These are phyloP conservation scores for Colletotrichum tofieldiae DNA, from an alignment of 2,329 filamentous ascomycete species.

Conservation along the genomic window DNA sequence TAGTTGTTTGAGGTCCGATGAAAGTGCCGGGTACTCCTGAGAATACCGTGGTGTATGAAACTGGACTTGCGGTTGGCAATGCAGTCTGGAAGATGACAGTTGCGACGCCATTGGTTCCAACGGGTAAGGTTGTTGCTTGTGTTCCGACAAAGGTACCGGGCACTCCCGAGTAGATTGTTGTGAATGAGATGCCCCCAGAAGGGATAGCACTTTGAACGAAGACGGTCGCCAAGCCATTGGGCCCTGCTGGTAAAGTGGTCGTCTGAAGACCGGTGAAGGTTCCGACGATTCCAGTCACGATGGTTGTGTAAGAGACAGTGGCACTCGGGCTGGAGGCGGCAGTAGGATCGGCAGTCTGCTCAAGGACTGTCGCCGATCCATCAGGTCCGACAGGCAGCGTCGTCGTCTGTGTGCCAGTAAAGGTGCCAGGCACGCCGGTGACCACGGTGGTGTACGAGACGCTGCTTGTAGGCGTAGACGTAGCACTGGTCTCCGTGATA, in stretches of 20 bases:
- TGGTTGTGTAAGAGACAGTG: not conserved
- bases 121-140: conserved; percentile 11
- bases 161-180: conserved; percentile 13
- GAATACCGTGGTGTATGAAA: conserved; percentile 15
- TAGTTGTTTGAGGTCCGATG: conserved; percentile 3
- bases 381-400: not conserved
- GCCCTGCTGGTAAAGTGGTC: conserved; percentile 17
- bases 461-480: not conserved
- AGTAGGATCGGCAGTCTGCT: conserved; percentile 1
- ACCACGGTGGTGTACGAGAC: conserved; percentile 12
- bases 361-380: not conserved
- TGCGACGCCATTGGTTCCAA: not conserved
- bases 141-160: conserved; percentile 1
- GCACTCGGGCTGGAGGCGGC: not conserved
- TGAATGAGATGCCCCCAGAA: conserved; percentile 1
- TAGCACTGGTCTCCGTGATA: not conserved
- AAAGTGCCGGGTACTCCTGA: conserved; percentile 2
- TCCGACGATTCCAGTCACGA: not conserved
- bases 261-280: conserved; percentile 15
- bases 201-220: conserved; percentile 14
- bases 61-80: conserved; percentile 3
- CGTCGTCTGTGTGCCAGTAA: not conserved
- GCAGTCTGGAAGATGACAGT: conserved; percentile 16
- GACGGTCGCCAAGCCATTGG: conserved; percentile 19
- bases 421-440: conserved; percentile 15